phyloP scores from a whole-genome alignment of 768 basidiomycete species.

The Pisolithus microcarpus region DNA sequence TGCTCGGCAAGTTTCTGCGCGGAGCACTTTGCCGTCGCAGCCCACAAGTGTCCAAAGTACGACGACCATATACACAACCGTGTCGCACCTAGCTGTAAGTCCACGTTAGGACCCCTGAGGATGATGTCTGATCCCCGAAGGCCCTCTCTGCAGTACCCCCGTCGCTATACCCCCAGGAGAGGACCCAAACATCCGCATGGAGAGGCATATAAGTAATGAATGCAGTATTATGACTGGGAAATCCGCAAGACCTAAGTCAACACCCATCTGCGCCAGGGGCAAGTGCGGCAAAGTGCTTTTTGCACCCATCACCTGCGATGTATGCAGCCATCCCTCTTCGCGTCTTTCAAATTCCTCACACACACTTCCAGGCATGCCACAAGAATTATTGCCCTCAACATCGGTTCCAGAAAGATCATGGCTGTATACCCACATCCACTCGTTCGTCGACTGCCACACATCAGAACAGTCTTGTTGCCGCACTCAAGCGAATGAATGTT shows the following conservation, averaged over 20 bases:
- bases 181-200: constrained; percentile 79
- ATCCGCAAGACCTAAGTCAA: constrained; percentile 37
- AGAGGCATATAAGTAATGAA: constrained; percentile 57
- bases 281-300: constrained; percentile 72
- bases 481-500: background rate
- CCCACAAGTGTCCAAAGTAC: constrained; percentile 62
- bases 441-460: constrained; percentile 10
- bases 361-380: constrained; percentile 50
- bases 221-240: constrained; percentile 68
- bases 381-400: constrained; percentile 72
- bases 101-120: background rate
- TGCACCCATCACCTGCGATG: constrained; percentile 66
- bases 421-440: constrained; percentile 32
- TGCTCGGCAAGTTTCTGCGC: constrained; percentile 66
- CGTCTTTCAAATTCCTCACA: background rate
- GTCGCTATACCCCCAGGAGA: constrained; percentile 70
- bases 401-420: constrained; percentile 71
- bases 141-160: constrained; percentile 71
- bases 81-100: constrained; percentile 68
- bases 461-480: constrained; percentile 1
- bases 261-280: constrained; percentile 51
- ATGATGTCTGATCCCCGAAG: constrained; percentile 27
- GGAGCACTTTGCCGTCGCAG: constrained; percentile 67
- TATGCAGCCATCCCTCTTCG: constrained; percentile 32
- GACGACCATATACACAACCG: constrained; percentile 67